Conservation (phyloP, 495 filamentous ascomycete genomes). For the Penicillium steckii region DNA sequence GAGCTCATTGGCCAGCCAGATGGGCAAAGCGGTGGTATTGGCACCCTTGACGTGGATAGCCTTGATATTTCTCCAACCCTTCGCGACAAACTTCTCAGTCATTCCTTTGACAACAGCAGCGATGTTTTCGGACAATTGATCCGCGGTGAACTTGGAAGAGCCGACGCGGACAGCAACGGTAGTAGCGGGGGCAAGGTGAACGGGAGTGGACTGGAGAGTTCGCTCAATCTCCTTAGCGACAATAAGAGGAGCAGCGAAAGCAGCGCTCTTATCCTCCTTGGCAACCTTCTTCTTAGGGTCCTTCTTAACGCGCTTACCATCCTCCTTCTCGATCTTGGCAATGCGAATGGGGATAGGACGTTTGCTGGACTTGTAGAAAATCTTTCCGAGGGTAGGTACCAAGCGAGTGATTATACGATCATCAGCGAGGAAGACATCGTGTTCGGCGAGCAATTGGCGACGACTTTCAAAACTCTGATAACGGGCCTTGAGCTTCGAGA, state of each 20-base stretch:
- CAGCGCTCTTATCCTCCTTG: conserved; percentile 38
- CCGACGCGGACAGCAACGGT: conserved; percentile 70
- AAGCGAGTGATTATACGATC: conserved; percentile 75
- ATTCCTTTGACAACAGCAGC: conserved; percentile 65
- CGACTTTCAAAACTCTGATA: conserved; percentile 85
- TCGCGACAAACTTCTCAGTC: conserved; percentile 73
- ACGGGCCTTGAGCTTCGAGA: conserved; percentile 78
- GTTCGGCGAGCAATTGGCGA: conserved; percentile 76
- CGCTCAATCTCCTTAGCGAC: conserved; percentile 71
- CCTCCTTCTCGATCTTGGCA: conserved; percentile 58
- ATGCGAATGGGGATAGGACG: conserved; percentile 83
- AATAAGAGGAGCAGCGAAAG: conserved; percentile 46
- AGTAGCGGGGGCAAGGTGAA: conserved; percentile 68
- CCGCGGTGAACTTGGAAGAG: conserved; percentile 65
- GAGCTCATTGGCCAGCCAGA: conserved; percentile 88
- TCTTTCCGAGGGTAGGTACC: conserved; percentile 77
- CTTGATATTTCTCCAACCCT: conserved; percentile 82
- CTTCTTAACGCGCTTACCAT: conserved; percentile 63
- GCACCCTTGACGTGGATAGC: conserved; percentile 85
- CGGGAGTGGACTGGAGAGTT: conserved; percentile 65
- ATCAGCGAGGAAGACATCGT: conserved; percentile 87
- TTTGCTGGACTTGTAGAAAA: conserved; percentile 82
- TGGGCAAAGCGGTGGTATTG: conserved; percentile 79
- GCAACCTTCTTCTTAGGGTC: conserved; percentile 38
- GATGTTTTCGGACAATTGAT: conserved; percentile 78